Evolutionary conservation across 148 eudicot genomes (phyloP), one percentile per base, ranked within the genome.

Genomic region (Arctostaphylos glauca): DNA sequence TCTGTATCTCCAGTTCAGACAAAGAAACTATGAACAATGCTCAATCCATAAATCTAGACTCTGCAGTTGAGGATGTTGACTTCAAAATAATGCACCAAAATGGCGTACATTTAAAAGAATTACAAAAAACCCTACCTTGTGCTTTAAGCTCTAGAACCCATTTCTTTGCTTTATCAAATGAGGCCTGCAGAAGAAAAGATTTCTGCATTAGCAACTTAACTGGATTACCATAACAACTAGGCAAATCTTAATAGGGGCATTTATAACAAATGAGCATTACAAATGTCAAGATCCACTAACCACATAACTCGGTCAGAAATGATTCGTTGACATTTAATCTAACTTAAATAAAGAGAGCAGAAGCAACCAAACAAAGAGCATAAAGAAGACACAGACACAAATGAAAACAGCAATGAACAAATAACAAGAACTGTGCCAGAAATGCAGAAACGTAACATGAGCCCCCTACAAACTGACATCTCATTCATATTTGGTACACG

Each of bases 91-190:
- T 19, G 6, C 62, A 58, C 19, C 66, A 7, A 19, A n/a, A 19
- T 7, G 12, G 3, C 0, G 2, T 59, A 31, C 38, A 7, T 50
- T 50, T 50, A 50, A 50, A 50, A 50, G 0, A 31, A 31, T 31
- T 59, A 25, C 25, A 59, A 15, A 44, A 21, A 85, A 78, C 13
- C 47, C 71, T 80, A 87, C 84, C 83, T 82, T 87, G 84, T 19
- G 83, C 54, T 52, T 84, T 66, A 76, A 82, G 86, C 74, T 81
- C 80, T 77, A 71, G 81, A 25, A 70, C 86, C 83, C 85, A 86
- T 52, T 80, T 83, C 68, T 83, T 81, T 25, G 84, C 86, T 66
- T 74, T 74, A 6, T 71, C 79, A 53, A 79, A 75, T 46, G 86
- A 55, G 82, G 71, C 79, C 85, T 84, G 31, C 77, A 58, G 23